Percentiles rank a stretch among this genome's conserved stretches.
phyloP scores from a whole-genome alignment of 2,329 filamentous ascomycete genomes.

The Pseudogymnoascus sp. region DNA sequence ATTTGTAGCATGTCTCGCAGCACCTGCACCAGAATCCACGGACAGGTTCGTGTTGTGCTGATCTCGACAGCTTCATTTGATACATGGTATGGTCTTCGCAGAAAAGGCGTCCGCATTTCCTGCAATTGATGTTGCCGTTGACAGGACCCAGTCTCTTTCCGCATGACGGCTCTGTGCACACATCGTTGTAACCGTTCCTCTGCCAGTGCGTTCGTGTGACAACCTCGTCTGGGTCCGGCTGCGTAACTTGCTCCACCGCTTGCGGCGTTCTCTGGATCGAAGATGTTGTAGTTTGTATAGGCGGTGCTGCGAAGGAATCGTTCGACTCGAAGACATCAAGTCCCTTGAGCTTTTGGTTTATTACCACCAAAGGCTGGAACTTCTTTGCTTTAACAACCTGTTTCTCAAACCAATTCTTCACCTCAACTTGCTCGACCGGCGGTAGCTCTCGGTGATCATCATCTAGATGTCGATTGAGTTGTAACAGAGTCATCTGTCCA shows the following conservation, averaged over 20 bases:
- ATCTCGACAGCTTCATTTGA: conserved; percentile 92
- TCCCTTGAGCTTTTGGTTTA: conserved; percentile 69
- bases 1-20: conserved; percentile 99
- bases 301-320: conserved; percentile 38
- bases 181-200: conserved; percentile 60
- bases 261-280: conserved; percentile 23
- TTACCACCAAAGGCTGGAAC: conserved; percentile 64
- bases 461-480: conserved; percentile 79
- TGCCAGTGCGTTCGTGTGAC: conserved; percentile 91
- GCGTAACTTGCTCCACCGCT: conserved; percentile 14
- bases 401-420: conserved; percentile 70
- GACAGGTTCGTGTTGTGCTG: conserved; percentile 82
- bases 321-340: conserved; percentile 71
- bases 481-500: conserved; percentile 72
- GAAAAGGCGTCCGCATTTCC: conserved; percentile 86
- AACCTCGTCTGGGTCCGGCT: conserved; percentile 73
- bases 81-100: conserved; percentile 99
- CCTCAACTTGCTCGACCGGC: conserved; percentile 64
- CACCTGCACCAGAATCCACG: conserved; percentile 89
- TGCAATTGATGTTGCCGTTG: conserved; percentile 83
- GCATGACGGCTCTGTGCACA: conserved; percentile 82
- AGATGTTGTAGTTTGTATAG: conserved; percentile 26
- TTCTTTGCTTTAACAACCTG: conserved; percentile 69
- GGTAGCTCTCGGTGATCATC: conserved; percentile 66
- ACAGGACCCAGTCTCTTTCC: conserved; percentile 69